Percentiles rank a stretch among this genome's conserved stretches.
Evolutionary conservation across 2,329 filamentous ascomycete species (phyloP).

Genomic region (Colletotrichum orbiculare): DNA sequence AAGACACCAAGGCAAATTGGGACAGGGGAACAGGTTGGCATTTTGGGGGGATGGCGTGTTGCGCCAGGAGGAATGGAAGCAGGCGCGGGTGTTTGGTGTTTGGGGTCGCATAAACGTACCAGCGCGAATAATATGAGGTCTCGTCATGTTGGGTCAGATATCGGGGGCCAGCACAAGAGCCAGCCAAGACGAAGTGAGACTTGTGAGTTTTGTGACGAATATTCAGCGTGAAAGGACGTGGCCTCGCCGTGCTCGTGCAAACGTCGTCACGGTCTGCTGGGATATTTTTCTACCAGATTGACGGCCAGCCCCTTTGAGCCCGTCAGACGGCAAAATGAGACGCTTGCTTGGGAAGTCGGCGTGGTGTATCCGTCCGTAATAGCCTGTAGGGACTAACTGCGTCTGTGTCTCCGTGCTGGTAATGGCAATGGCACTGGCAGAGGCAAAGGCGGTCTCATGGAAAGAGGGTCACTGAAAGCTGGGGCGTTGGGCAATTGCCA

Average conservation of each 20-base stretch:
- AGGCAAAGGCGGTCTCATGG: constrained; percentile 15
- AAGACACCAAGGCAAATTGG: constrained; percentile 24
- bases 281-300: constrained; percentile 30
- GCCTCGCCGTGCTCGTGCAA: constrained; percentile 1
- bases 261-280: constrained; percentile 20
- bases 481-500: constrained; percentile 33
- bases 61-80: constrained; percentile 33
- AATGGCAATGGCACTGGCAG: neutral
- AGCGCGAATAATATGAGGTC: constrained; percentile 69
- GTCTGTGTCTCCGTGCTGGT: neutral
- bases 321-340: constrained; percentile 29
- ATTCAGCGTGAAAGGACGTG: too few relatives aligned
- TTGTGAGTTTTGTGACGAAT: constrained; percentile 20
- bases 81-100: constrained; percentile 36
- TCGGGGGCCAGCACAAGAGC: constrained; percentile 31
- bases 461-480: constrained; percentile 21
- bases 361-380: constrained; percentile 3
- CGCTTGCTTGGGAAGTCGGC: constrained; percentile 16
- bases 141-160: constrained; percentile 61
- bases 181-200: constrained; percentile 21
- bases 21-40: constrained; percentile 24
- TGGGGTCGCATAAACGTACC: constrained; percentile 55
- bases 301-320: constrained; percentile 28
- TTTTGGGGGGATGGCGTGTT: constrained; percentile 30
- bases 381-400: too few relatives aligned